Base-by-base conservation (phyloP, 345 rosid species). In the Citrus glauca region DNA sequence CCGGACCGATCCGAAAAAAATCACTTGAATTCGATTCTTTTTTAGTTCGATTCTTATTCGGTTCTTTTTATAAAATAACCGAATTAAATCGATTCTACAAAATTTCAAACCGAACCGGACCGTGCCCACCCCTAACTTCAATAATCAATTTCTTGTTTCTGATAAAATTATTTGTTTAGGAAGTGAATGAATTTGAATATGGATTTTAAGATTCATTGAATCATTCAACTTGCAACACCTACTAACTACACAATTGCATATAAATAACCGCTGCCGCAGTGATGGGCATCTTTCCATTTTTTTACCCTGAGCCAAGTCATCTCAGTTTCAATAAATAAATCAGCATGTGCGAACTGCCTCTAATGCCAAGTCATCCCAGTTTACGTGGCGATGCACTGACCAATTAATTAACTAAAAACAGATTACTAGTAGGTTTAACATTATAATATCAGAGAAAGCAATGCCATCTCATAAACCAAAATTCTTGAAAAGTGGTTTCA, bases 11-110 rank as follows among this genome's bases (percentile, higher is more conserved):
- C 9, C 9, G 2, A 37, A 37, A 37, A 37, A 9, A 37, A n/a
- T n/a, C n/a, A n/a, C n/a, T n/a, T n/a, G n/a, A n/a, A n/a, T n/a
- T 37, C 9, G 0, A 1, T 7, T 7, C 1, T 37, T 37, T 7
- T 37, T 37, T 37, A 37, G 9, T 37, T 37, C 2, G 9, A 0
- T 37, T 37, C 40, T 6, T 37, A 37, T 37, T 37, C 7, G 9
- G 40, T 38, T 38, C 42, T 38, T 38, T 0, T 7, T 7, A 7
- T 1, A 38, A 38, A 38, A 38, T 7, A 38, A 38, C 9, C n/a
- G 42, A 38, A 7, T 38, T 38, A 7, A 38, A 38, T 38, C 9
- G 2, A 0, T 38, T 38, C 2, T 38, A 0, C 0, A 7, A 1
- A 38, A 37, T 37, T 37, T 37, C 1, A 2, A 6, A 7, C 40